Evolutionary conservation across 495 filamentous ascomycete genomes (phyloP), one percentile per base, ranked within the genome.

Genomic region (Niebla homalea): DNA sequence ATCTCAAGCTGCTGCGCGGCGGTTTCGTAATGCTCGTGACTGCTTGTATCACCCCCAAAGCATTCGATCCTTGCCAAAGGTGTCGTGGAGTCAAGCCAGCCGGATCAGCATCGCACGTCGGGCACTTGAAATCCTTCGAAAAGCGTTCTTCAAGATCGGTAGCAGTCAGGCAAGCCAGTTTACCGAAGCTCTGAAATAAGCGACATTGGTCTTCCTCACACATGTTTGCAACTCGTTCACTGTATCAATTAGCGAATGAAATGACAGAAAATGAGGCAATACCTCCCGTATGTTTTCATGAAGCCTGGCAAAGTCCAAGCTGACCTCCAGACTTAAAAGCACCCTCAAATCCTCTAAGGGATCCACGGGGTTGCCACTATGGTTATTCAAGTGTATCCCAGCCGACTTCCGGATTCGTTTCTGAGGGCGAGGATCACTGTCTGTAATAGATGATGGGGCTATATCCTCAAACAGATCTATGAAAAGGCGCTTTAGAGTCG

Each of bases 21-120:
- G 76, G 53, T 47, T 76, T 67, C 5, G 81, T 64, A 26, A 94
- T 63, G 14, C 67, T 67, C 19, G 67, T 60, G 48, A 94, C 72
- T 6, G 77, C 67, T 7, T 62, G 55, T 46, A 80, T 70, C 19
- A 77, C 51, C 46, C 74, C 67, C 49, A 69, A 61, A 53, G 69
- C 71, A 37, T 64, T 55, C 20, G 56, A 19, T 41, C 55, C 49
- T 51, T 60, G 53, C 62, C 54, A 60, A 46, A 57, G 26, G 49
- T 20, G 22, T 26, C 26, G 20, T 20, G 36, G 2, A 35, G 32
- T 48, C 29, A 16, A 37, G 42, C 20, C 41, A 25, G 2, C 44
- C 16, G 35, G 19, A 29, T 45, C 37, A 22, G 60, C 15, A 66
- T 57, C 43, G 66, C 68, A 62, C 72, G 78, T 16, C 71, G 61